phyloP scores from a whole-genome alignment of 495 filamentous ascomycete genomes.

The Parmelia sp. region DNA sequence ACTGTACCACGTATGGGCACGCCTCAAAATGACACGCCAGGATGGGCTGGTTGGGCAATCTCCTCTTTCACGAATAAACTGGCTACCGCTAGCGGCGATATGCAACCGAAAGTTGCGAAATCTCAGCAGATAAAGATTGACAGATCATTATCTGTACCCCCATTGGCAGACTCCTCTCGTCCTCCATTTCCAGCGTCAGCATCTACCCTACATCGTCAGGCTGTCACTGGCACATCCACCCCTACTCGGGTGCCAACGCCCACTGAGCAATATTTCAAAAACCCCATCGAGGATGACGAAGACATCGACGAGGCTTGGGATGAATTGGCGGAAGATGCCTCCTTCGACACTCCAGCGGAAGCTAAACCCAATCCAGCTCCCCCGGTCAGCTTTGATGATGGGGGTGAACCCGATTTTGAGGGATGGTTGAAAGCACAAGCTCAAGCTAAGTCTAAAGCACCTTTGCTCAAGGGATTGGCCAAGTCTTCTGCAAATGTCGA shows the following conservation, averaged over 20 bases:
- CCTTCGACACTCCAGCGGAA: slow-evolving; percentile 41
- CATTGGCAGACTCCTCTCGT: slow-evolving; percentile 17
- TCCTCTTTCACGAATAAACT: slow-evolving; percentile 98
- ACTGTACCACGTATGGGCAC: slow-evolving; percentile 65
- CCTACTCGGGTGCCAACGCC: slow-evolving; percentile 18
- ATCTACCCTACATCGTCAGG: slow-evolving; percentile 49
- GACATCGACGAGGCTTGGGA: slow-evolving; percentile 45
- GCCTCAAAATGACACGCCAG: slow-evolving; percentile 57
- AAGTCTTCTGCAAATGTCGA: slow-evolving; percentile 39
- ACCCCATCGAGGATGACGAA: slow-evolving; percentile 54
- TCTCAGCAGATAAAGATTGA: slow-evolving; percentile 32
- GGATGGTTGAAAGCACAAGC: slow-evolving; percentile 85
- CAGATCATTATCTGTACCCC: slow-evolving; percentile 45
- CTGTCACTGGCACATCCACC: slow-evolving; percentile 32
- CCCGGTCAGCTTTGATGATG: slow-evolving; percentile 59
- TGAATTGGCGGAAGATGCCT: slow-evolving; percentile 41
- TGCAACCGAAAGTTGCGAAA: slow-evolving; percentile 46
- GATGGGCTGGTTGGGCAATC: slow-evolving; percentile 95
- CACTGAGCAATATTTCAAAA: slow-evolving; percentile 52
- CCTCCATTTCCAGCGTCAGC: slow-evolving; percentile 41
- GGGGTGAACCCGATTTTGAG: slow-evolving; percentile 86
- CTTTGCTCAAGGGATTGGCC: slow-evolving; percentile 68
- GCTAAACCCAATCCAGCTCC: slow-evolving; percentile 34
- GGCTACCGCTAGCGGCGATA: slow-evolving; percentile 74
- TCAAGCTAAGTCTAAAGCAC: slow-evolving; percentile 61